Percentiles rank a stretch among this genome's conserved stretches.
phyloP scores from a whole-genome alignment of 306 rosid species.

The Fagus sylvatica region DNA sequence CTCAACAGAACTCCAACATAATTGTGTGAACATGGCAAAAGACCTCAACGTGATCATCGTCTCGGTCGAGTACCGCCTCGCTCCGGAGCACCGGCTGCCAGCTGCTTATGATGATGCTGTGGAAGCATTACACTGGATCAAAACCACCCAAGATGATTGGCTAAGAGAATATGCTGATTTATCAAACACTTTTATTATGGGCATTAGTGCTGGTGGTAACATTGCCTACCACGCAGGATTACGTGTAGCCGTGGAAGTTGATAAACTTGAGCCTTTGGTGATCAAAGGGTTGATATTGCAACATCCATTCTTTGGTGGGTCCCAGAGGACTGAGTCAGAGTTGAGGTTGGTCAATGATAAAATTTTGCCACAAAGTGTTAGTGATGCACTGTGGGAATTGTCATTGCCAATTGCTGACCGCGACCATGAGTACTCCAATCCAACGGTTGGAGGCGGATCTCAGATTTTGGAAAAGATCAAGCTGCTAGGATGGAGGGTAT shows the following conservation, averaged over 20 bases:
- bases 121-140: slow-evolving; percentile 46
- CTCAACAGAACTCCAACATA: slow-evolving; percentile 28
- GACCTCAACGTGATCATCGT: slow-evolving; percentile 22
- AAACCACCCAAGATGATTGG: slow-evolving; percentile 36
- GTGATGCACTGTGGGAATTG: slow-evolving; percentile 47
- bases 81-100: slow-evolving; percentile 53
- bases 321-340: slow-evolving; percentile 38
- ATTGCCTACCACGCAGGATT: slow-evolving; percentile 48
- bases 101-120: slow-evolving; percentile 51
- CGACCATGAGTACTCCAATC: slow-evolving; percentile 55
- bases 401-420: slow-evolving; percentile 49
- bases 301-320: slow-evolving; percentile 58
- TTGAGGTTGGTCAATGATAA: slow-evolving; percentile 25
- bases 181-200: slow-evolving; percentile 49
- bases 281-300: slow-evolving; percentile 53
- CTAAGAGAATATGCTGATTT: slow-evolving; percentile 36
- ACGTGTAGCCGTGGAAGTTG: slow-evolving; percentile 14
- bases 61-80: slow-evolving; percentile 51
- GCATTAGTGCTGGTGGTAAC: slow-evolving; percentile 49
- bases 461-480: slow-evolving; percentile 10
- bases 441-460: slow-evolving; percentile 24
- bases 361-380: background rate
- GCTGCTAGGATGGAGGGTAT: slow-evolving; percentile 33
- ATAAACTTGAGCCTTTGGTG: background rate
- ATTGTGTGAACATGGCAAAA: slow-evolving; percentile 24